Conservation (phyloP, 1,139 yeast genomes). For the Scheffersomyces lignicola region DNA sequence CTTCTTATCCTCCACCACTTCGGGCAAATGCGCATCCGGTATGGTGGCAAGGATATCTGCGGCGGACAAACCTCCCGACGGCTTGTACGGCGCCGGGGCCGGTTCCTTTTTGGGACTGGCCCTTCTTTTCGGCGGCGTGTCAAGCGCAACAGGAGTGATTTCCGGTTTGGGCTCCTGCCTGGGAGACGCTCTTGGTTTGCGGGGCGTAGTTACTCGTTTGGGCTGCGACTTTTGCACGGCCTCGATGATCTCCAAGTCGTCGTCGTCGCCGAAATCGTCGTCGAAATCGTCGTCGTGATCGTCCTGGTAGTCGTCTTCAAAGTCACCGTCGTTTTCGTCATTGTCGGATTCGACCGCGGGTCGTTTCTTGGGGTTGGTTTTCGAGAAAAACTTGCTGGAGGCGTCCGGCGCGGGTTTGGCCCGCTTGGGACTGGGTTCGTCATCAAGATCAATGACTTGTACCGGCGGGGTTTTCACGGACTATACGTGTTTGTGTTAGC, state of each 20-base stretch:
- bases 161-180: constrained; percentile 8
- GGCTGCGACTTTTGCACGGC: constrained; percentile 11
- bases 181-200: constrained; percentile 11
- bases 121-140: constrained; percentile 11
- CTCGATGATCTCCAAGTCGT: constrained; percentile 11
- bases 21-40: constrained; percentile 71
- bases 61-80: constrained; percentile 34
- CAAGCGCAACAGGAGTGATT: constrained; percentile 7
- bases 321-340: constrained; percentile 21
- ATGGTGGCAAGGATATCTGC: constrained; percentile 57
- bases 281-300: constrained; percentile 16
- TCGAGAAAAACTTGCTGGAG: neutral
- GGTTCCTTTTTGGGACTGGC: constrained; percentile 10
- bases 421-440: constrained; percentile 9
- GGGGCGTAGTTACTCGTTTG: constrained; percentile 8
- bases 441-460: constrained; percentile 21
- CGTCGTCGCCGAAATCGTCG: constrained; percentile 14
- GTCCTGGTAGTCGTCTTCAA: constrained; percentile 15
- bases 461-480: constrained; percentile 6
- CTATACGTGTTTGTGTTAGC: constrained; percentile 3
- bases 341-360: constrained; percentile 11
- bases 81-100: constrained; percentile 5
- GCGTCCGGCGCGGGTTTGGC: constrained; percentile 3
- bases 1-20: constrained; percentile 49
- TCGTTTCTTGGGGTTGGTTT: neutral